Evolutionary conservation across 2,329 filamentous ascomycete species (phyloP).

Genomic region (Colletotrichum musae): DNA sequence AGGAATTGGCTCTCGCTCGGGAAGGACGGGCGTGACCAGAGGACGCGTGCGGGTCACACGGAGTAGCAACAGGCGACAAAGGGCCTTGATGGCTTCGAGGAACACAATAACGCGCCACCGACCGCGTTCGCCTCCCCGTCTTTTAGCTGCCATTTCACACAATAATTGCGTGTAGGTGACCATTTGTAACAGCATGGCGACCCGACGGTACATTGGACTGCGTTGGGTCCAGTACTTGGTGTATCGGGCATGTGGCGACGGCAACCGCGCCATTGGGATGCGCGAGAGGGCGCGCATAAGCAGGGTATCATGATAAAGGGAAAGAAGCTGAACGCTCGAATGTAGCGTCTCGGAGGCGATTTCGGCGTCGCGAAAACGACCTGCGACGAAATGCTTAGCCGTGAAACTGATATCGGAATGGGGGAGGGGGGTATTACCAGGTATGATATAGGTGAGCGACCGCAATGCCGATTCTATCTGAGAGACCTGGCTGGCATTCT

Average conservation of each 20-base stretch:
- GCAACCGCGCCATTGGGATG: constrained; percentile 65
- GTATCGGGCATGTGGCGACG: constrained; percentile 74
- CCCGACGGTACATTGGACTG: constrained; percentile 80
- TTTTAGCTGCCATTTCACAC: constrained; percentile 97
- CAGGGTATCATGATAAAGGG: constrained; percentile 92
- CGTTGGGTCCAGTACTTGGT: constrained; percentile 76
- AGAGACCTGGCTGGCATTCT: constrained; percentile 92
- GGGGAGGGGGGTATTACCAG: constrained; percentile 66
- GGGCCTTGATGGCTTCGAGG: constrained; percentile 87
- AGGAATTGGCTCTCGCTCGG: constrained; percentile 86
- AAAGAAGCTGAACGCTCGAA: constrained; percentile 89
- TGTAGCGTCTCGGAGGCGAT: constrained; percentile 94
- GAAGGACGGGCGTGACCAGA: constrained; percentile 85
- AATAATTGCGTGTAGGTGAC: constrained; percentile 95
- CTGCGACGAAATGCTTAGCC: constrained; percentile 55
- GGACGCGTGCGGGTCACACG: constrained; percentile 87
- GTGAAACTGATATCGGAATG: background rate
- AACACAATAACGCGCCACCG: constrained; percentile 91
- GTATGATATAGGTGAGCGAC: constrained; percentile 95
- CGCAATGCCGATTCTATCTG: constrained; percentile 95
- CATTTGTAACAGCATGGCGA: constrained; percentile 87
- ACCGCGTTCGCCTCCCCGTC: constrained; percentile 81
- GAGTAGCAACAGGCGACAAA: constrained; percentile 85
- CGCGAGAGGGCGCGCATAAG: constrained; percentile 77
- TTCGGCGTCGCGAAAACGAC: constrained; percentile 91